phyloP scores from a whole-genome alignment of 306 rosid genomes.

The Calophaca sinica region DNA sequence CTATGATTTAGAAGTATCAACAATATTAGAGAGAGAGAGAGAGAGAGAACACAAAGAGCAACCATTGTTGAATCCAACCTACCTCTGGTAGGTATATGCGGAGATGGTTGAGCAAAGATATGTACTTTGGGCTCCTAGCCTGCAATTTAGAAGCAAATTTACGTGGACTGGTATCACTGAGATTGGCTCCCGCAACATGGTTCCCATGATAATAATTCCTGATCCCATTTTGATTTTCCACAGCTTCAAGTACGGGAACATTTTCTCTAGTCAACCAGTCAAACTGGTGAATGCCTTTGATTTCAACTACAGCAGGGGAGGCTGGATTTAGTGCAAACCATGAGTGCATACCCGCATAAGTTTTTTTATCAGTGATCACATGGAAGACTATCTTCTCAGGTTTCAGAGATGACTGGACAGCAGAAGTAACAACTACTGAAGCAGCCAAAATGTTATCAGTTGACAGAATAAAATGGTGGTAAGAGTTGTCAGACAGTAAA shows the following conservation, averaged over 20 bases:
- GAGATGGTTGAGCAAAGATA: constrained; percentile 96
- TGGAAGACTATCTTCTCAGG: constrained; percentile 97
- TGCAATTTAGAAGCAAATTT: constrained; percentile 91
- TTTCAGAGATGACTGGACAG: constrained; percentile 77
- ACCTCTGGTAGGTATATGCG: constrained; percentile 99
- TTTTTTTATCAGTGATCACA: constrained; percentile 97
- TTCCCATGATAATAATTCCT: constrained; percentile 96
- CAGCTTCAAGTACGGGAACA: constrained; percentile 98
- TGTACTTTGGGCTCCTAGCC: constrained; percentile 98
- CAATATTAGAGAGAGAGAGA: not conserved
- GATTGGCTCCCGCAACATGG: constrained; percentile 86
- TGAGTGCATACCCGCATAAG: constrained; percentile 99
- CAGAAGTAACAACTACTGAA: constrained; percentile 94
- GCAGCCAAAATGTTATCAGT: constrained; percentile 98
- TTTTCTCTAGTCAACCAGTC: constrained; percentile 99
- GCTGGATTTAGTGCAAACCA: constrained; percentile 97
- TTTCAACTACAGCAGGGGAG: constrained; percentile 92
- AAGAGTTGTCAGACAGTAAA: constrained; percentile 81
- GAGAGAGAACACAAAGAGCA: constrained; percentile 2
- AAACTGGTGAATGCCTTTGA: constrained; percentile 95
- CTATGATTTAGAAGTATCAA: constrained; percentile 9
- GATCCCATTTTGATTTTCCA: constrained; percentile 91
- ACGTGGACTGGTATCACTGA: constrained; percentile 83
- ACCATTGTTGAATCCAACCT: constrained; percentile 43
- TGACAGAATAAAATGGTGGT: constrained; percentile 91